Evolutionary conservation across 2,329 filamentous ascomycete species (phyloP).

Genomic region (Aspergillus sp.): DNA sequence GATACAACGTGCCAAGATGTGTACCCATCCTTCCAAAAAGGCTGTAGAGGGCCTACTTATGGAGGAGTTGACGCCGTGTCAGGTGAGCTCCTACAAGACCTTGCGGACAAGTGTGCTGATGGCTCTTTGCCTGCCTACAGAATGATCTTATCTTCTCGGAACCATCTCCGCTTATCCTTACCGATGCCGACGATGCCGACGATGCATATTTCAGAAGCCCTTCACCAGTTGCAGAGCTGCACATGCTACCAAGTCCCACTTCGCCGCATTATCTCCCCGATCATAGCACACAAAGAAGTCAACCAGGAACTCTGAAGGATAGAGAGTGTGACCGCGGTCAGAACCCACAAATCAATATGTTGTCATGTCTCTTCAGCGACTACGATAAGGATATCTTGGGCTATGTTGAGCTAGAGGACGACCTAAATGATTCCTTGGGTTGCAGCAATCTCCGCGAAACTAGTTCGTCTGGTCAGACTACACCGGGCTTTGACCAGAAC

Average conservation of each 20-base stretch:
- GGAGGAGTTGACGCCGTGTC: constrained; percentile 10
- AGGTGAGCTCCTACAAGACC: constrained; percentile 22
- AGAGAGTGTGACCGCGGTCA: too few relatives aligned
- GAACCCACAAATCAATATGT: too few relatives aligned
- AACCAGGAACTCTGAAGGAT: too few relatives aligned
- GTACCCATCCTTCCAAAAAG: constrained; percentile 19
- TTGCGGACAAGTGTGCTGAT: not conserved
- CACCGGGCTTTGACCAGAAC: not conserved
- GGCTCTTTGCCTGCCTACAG: not conserved
- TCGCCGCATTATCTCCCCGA: not conserved
- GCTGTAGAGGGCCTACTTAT: constrained; percentile 24
- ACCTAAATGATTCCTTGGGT: not conserved
- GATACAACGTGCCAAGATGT: constrained; percentile 30
- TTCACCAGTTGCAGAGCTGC: not conserved
- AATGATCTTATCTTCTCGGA: not conserved
- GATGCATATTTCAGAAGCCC: constrained; percentile 1
- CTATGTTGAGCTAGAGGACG: not conserved
- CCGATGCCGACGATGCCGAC: not conserved
- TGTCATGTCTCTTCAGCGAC: too few relatives aligned
- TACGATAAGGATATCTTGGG: not conserved
- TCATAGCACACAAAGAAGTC: not conserved
- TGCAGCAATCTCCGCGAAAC: not conserved
- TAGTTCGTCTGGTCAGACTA: not conserved
- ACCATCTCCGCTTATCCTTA: constrained; percentile 5
- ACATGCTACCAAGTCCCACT: constrained; percentile 14